Conservation (phyloP, 2,329 filamentous ascomycete species). For the Metarhizium robertsii region DNA sequence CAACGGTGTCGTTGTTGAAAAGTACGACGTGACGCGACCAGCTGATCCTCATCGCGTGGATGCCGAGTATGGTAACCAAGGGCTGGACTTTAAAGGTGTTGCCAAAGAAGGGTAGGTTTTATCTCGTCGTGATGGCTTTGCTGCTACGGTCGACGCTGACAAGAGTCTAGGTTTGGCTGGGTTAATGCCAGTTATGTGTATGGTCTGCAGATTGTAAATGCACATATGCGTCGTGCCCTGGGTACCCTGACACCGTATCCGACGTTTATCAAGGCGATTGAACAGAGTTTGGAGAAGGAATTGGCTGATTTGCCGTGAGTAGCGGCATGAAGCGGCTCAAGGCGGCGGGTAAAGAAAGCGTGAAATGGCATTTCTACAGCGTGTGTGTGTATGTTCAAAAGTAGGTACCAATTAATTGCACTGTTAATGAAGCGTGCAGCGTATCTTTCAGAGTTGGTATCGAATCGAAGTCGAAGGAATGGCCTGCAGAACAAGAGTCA, state of each 20-base stretch:
- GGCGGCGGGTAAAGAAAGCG: neutral
- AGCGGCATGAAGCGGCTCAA: neutral
- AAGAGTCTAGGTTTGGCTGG: conserved; percentile 76
- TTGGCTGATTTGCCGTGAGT: conserved; percentile 30
- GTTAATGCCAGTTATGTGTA: conserved; percentile 98
- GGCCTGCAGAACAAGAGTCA: neutral
- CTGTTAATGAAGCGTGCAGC: neutral
- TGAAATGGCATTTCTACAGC: neutral
- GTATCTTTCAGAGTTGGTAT: neutral
- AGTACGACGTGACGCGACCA: conserved; percentile 90
- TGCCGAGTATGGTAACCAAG: conserved; percentile 97
- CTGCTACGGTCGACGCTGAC: neutral
- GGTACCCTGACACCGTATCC: conserved; percentile 83
- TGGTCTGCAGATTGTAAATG: conserved; percentile 78
- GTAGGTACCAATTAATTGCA: neutral
- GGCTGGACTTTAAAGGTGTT: conserved; percentile 88
- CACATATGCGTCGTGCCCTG: conserved; percentile 80
- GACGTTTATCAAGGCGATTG: conserved; percentile 63
- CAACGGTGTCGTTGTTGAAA: conserved; percentile 96
- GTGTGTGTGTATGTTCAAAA: neutral
- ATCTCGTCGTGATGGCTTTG: neutral
- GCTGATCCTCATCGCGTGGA: conserved; percentile 89
- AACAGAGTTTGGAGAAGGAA: conserved; percentile 43
- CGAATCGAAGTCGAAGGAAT: neutral
- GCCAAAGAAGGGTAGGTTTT: conserved; percentile 82